phyloP scores from a whole-genome alignment of 2,329 filamentous ascomycete genomes.

The Colletotrichum agaves region DNA sequence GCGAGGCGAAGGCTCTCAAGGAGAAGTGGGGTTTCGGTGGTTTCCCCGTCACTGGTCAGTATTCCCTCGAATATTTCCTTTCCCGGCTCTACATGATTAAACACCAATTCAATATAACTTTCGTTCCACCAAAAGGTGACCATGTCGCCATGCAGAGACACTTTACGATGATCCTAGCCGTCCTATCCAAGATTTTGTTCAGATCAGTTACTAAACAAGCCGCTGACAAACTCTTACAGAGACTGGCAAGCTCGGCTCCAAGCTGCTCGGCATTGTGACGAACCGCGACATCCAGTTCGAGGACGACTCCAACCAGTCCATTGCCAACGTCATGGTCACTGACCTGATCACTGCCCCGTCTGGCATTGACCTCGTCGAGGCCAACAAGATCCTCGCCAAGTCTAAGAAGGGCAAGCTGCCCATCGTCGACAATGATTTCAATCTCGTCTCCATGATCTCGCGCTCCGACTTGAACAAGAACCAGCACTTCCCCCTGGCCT shows the following conservation, averaged over 20 bases:
- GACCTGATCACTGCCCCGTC: slow-evolving; percentile 89
- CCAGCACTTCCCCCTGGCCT: slow-evolving; percentile 94
- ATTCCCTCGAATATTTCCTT: slow-evolving; percentile 35
- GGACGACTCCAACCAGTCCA: slow-evolving; percentile 74
- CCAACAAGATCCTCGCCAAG: slow-evolving; percentile 90
- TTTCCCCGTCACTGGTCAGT: slow-evolving; percentile 97
- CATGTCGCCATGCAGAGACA: slow-evolving; percentile 82
- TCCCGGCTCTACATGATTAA: slow-evolving; percentile 75
- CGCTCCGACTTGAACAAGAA: slow-evolving; percentile 99
- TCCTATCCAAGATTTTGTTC: slow-evolving; percentile 21
- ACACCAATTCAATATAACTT: slow-evolving; percentile 91
- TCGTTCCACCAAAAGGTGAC: slow-evolving; percentile 99
- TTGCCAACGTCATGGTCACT: slow-evolving; percentile 94
- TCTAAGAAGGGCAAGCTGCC: slow-evolving; percentile 99
- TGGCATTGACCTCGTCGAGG: slow-evolving; percentile 86
- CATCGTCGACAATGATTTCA: slow-evolving; percentile 84
- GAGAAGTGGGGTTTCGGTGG: slow-evolving; percentile 99
- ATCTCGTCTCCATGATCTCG: slow-evolving; percentile 91
- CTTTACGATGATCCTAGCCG: slow-evolving; percentile 46
- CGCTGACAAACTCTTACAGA: slow-evolving; percentile 68
- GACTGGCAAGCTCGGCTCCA: slow-evolving; percentile 90
- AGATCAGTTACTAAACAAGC: slow-evolving; percentile 23
- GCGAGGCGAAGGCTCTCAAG: slow-evolving; percentile 90
- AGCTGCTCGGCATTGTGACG: slow-evolving; percentile 96
- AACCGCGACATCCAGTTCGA: slow-evolving; percentile 99